phyloP scores from a whole-genome alignment of 2,329 filamentous ascomycete species.

The Exophiala oligosperma region DNA sequence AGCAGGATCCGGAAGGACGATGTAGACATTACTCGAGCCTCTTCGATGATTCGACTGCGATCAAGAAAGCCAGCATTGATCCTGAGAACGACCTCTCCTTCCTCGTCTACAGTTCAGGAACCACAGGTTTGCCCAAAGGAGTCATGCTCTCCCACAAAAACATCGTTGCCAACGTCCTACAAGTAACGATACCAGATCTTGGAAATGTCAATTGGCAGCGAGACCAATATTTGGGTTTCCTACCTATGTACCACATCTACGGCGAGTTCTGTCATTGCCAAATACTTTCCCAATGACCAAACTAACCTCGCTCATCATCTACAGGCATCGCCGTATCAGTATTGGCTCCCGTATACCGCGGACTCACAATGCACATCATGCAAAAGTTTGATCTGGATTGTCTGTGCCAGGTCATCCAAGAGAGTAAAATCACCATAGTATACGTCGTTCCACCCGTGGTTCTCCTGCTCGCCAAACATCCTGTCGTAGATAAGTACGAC shows the following conservation, averaged over 20 bases:
- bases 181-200: constrained; percentile 56
- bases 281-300: constrained; percentile 28
- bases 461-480: constrained; percentile 75
- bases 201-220: constrained; percentile 56
- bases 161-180: constrained; percentile 70
- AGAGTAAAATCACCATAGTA: constrained; percentile 70
- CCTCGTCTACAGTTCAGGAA: constrained; percentile 84
- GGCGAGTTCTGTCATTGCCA: constrained; percentile 33
- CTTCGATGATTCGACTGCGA: constrained; percentile 59
- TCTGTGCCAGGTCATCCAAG: constrained; percentile 74
- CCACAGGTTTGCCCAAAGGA: constrained; percentile 86
- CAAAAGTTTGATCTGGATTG: constrained; percentile 76
- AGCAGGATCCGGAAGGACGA: constrained; percentile 46
- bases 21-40: constrained; percentile 61
- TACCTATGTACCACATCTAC: constrained; percentile 92
- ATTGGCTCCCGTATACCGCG: constrained; percentile 59
- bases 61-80: constrained; percentile 63
- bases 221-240: constrained; percentile 72
- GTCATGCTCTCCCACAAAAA: constrained; percentile 84
- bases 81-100: constrained; percentile 75
- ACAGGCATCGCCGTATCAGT: constrained; percentile 70
- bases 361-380: constrained; percentile 69
- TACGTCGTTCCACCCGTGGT: constrained; percentile 85
- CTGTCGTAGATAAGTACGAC: constrained; percentile 75
- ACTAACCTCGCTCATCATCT: neutral